These are phyloP conservation scores for Eremothecium sinecaudum DNA, from an alignment of 1,139 yeast genomes.

Conservation along the genomic window DNA sequence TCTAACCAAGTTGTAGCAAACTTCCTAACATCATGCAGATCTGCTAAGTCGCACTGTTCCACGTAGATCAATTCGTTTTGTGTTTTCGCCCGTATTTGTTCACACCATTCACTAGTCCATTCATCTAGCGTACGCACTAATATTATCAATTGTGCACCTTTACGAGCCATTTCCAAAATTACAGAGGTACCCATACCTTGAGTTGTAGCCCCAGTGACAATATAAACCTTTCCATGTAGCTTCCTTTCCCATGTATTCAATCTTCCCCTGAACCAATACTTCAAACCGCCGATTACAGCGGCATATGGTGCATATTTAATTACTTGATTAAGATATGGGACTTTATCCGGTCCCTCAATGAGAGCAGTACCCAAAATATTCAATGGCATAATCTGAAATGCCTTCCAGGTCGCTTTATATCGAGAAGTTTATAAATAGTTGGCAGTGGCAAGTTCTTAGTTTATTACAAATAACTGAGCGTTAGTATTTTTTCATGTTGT, in stretches of 20 bases:
- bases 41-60: conserved; percentile 74
- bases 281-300: conserved; percentile 41
- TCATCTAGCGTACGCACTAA: conserved; percentile 59
- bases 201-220: conserved; percentile 82
- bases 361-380: conserved; percentile 60
- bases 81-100: conserved; percentile 62
- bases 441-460: too few species aligned
- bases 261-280: conserved; percentile 70
- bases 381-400: too few species aligned
- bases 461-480: too few species aligned
- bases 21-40: conserved; percentile 67
- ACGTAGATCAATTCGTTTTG: conserved; percentile 72
- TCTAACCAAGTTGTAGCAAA: conserved; percentile 95
- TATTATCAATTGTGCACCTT: conserved; percentile 82
- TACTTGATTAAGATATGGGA: conserved; percentile 64
- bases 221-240: conserved; percentile 79
- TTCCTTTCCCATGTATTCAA: conserved; percentile 85
- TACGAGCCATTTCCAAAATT: conserved; percentile 59
- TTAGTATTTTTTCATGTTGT: too few species aligned
- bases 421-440: too few species aligned
- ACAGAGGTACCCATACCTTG: conserved; percentile 73
- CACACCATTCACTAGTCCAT: conserved; percentile 74
- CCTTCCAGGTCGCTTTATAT: too few species aligned
- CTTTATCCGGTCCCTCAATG: conserved; percentile 58
- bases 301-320: conserved; percentile 46